Evolutionary conservation across 371 early-diverging fungal genomes (phyloP).

Genomic region (Encephalitozoon hellem): DNA sequence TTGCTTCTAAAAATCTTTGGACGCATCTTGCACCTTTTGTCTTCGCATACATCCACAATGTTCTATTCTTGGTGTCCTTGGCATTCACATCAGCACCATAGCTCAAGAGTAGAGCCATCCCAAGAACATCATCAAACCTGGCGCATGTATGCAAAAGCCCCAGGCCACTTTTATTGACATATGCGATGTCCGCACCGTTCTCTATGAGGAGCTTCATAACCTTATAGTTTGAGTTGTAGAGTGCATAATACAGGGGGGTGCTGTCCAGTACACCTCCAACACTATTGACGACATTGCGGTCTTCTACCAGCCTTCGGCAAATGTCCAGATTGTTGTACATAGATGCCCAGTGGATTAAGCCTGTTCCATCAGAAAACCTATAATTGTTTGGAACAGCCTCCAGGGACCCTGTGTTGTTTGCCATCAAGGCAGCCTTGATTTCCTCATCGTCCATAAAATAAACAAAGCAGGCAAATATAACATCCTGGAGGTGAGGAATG

Average conservation of each 20-base stretch:
- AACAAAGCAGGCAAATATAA: neutral
- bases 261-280: constrained; percentile 25
- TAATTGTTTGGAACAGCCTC: neutral
- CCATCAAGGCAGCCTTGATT: neutral
- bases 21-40: neutral
- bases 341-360: constrained; percentile 32
- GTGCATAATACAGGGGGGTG: constrained; percentile 34
- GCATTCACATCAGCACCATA: neutral
- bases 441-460: neutral
- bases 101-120: constrained; percentile 11
- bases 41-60: neutral
- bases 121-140: constrained; percentile 13
- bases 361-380: constrained; percentile 20
- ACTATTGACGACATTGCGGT: neutral
- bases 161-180: neutral
- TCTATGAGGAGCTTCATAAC: constrained; percentile 12
- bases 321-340: constrained; percentile 23
- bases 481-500: neutral
- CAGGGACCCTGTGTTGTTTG: neutral
- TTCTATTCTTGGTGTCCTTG: neutral
- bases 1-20: neutral
- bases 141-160: constrained; percentile 14
- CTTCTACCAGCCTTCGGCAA: neutral
- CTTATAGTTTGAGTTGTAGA: constrained; percentile 36
- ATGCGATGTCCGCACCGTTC: constrained; percentile 19